phyloP scores from a whole-genome alignment of 2,329 filamentous ascomycete genomes.

The Myriosclerotinia curreyana region DNA sequence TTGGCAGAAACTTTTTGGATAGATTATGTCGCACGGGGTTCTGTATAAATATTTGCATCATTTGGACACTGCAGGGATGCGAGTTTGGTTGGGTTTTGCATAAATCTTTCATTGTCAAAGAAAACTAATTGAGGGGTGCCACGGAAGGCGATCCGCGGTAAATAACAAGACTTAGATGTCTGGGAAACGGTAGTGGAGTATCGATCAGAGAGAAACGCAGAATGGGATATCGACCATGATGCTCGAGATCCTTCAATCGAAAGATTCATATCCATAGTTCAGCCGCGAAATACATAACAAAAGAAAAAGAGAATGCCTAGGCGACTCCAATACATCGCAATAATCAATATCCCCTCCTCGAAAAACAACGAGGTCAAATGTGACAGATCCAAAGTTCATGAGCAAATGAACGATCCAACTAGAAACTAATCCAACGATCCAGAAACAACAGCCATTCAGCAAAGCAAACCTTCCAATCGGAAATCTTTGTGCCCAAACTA shows the following conservation, averaged over 20 bases:
- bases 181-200: neutral
- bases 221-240: slow-evolving; percentile 1
- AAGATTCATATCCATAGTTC: neutral
- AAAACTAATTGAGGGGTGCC: slow-evolving; percentile 11
- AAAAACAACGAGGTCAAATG: neutral
- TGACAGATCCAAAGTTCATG: neutral
- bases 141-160: slow-evolving; percentile 13
- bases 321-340: neutral
- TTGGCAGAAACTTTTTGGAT: slow-evolving; percentile 21
- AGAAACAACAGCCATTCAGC: neutral
- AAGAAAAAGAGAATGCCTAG: neutral
- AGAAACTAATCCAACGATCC: neutral
- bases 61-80: neutral
- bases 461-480: neutral
- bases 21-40: neutral
- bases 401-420: neutral
- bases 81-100: neutral
- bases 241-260: neutral
- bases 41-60: neutral
- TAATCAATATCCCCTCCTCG: neutral
- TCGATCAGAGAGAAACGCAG: neutral
- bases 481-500: neutral
- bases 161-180: neutral
- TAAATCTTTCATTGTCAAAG: slow-evolving; percentile 10
- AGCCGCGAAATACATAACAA: neutral